Base-by-base conservation (phyloP, 2,329 filamentous ascomycete genomes). In the Hymenoscyphus albidus region DNA sequence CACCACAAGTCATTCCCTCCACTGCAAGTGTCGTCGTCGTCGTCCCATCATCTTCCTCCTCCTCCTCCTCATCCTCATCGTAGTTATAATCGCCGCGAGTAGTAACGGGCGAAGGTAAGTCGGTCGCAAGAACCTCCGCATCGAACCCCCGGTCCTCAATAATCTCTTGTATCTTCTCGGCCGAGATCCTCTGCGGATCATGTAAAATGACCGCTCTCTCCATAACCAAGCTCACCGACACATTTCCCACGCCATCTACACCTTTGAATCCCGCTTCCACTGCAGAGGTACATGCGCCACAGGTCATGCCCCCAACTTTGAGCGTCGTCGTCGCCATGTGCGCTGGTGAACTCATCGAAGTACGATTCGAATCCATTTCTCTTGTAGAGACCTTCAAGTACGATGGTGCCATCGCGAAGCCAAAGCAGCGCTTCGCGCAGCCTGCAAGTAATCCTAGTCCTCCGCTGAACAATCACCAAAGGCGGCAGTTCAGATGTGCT, bases 81-180 rank as follows among this genome's bases (percentile, higher is more conserved):
- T 75, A 73, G 13, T 76, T 76, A 58, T 77, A 76, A 59, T 76
- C 72, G 7, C 69, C 72, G n/a, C 69, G 65, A 39, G 70, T 60
- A 31, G 80, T 76, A 54, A 80, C 78, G 6, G 84, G 82, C 18
- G 82, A 83, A 1, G 87, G 88, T 39, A 92, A 79, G 75, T 96
- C 91, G 18, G 92, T 93, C 3, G 90, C 87, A n/a, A 96, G 79
- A n/a, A 96, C 84, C 70, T 93, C 86, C 48, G 93, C 93, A 73
- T 97, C 94, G 75, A 98, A 98, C 0, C 93, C 93, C 66, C 92
- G 85, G 76, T 96, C 93, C 73, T 97, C 92, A 69, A 97, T 95
- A 42, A 90, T 92, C 70, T 96, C 92, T 74, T 86, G 87, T 65
- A 98, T 85, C 70, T 88, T 80, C 44, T 93, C 90, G 65, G 92